Evolutionary conservation across 2,329 filamentous ascomycete genomes (phyloP).

Genomic region (Xylariomycetidae sp.): DNA sequence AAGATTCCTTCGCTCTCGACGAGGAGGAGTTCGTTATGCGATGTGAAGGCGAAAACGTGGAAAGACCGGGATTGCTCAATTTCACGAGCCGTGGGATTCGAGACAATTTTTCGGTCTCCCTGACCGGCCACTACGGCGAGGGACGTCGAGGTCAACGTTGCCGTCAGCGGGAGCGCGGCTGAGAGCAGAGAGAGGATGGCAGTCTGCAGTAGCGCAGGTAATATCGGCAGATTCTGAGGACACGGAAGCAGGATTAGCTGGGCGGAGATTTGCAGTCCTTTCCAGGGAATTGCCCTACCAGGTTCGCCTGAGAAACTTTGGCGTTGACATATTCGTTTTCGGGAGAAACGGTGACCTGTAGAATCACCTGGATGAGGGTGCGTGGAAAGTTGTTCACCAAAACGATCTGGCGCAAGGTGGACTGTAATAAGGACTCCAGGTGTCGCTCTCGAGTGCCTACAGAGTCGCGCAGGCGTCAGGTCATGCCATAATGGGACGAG

Average conservation of each 20-base stretch:
- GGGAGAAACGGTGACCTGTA: slow-evolving; percentile 68
- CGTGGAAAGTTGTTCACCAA: slow-evolving; percentile 71
- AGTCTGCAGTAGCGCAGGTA: slow-evolving; percentile 78
- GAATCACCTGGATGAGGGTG: slow-evolving; percentile 70
- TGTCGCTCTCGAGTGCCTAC: slow-evolving; percentile 69
- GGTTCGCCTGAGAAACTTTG: slow-evolving; percentile 53
- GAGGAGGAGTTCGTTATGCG: slow-evolving; percentile 64
- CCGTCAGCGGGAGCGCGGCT: slow-evolving; percentile 72
- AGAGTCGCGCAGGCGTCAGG: slow-evolving; percentile 4
- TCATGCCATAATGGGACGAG: slow-evolving; percentile 13
- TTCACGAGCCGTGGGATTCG: slow-evolving; percentile 58
- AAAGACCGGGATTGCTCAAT: slow-evolving; percentile 60
- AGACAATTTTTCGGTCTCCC: slow-evolving; percentile 37
- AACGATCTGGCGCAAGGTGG: slow-evolving; percentile 67
- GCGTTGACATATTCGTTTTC: slow-evolving; percentile 59
- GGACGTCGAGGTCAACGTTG: slow-evolving; percentile 61
- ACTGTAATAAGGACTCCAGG: slow-evolving; percentile 70
- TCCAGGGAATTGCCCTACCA: slow-evolving; percentile 41
- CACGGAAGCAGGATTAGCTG: slow-evolving; percentile 15
- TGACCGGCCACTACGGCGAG: slow-evolving; percentile 49
- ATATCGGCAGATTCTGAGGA: slow-evolving; percentile 64
- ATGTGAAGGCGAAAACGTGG: slow-evolving; percentile 81
- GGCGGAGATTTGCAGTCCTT: slow-evolving; percentile 3
- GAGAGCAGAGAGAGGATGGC: slow-evolving; percentile 73
- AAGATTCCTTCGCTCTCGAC: slow-evolving; percentile 80